Evolutionary conservation across 148 eudicot species (phyloP).

Genomic region (Rhododendron molle): DNA sequence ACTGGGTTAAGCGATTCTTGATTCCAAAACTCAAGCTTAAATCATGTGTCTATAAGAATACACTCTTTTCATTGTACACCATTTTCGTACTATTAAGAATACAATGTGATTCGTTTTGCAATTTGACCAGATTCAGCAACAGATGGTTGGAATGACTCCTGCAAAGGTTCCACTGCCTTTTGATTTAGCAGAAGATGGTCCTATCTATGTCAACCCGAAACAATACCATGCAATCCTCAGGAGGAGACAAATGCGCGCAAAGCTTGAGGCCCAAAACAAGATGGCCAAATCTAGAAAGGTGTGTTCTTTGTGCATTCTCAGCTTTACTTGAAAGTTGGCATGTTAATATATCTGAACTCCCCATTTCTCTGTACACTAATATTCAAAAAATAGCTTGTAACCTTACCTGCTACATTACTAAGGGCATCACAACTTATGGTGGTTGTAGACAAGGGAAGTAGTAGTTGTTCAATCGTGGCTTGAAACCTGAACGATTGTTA

Average conservation of each 20-base stretch:
- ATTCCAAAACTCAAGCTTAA: background rate
- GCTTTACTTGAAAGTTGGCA: background rate
- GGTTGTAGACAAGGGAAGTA: background rate
- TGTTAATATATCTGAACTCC: background rate
- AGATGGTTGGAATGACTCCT: conserved; percentile 43
- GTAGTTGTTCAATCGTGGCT: background rate
- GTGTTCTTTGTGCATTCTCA: background rate
- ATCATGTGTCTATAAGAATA: background rate
- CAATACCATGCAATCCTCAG: conserved; percentile 88
- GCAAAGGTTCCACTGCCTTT: conserved; percentile 67
- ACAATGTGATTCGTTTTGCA: background rate
- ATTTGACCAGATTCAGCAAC: conserved; percentile 51
- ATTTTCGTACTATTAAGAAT: background rate
- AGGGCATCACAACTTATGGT: background rate
- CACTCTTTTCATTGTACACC: no score
- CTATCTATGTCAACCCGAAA: conserved; percentile 81
- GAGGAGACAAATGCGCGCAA: conserved; percentile 86
- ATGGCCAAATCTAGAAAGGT: conserved; percentile 45
- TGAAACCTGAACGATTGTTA: background rate
- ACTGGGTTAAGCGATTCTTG: background rate
- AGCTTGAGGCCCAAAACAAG: conserved; percentile 85
- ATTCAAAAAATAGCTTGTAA: background rate
- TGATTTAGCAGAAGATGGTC: conserved; percentile 66
- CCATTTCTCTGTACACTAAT: background rate
- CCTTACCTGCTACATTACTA: background rate